Base-by-base conservation (phyloP, 2,329 filamentous ascomycete species). In the Exserohilum turcica region DNA sequence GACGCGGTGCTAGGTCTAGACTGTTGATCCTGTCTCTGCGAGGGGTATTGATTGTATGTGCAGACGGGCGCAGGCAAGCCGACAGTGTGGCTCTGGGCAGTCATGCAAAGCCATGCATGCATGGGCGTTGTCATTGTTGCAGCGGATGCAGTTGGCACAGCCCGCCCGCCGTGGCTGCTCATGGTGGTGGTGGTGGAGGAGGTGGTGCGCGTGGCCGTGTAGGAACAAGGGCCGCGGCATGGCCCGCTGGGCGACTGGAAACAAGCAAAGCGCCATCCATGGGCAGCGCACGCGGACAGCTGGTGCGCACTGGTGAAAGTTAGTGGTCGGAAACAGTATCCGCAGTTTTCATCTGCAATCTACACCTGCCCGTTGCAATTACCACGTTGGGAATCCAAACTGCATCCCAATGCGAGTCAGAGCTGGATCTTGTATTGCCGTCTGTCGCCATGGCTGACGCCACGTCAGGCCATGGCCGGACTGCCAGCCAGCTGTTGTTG, bases 331-430 rank as follows among this genome's bases (percentile, higher is more conserved):
- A 29, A 44, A 32, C 28, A 39, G 56, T 51, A 59, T 50, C 56
- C 56, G 49, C 48, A 43, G 31, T 53, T 47, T 45, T 43, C 31
- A 42, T 21, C 56, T 48, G 28, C 5, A 44, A 56, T 56, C 56
- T 21, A 56, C 43, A 43, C 46, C 36, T 9, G 12, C 12, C 31
- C 9, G 46, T 10, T 3, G n/a, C 18, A 45, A n/a, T 51, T 56
- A n/a, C 56, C 47, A 13, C 10, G 45, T 54, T 36, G 8, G 42
- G 50, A 35, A 21, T 18, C 3, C 15, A 29, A 39, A 36, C 15
- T 32, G 16, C 24, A 31, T 24, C 2, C 12, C 12, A 27, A 24
- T 19, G 32, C 31, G 42, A 33, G 42, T 27, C 31, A 33, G 13
- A 15, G 18, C 32, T 31, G 16, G 27, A 15, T 8, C 29, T 24